Base-by-base conservation (phyloP, 345 rosid genomes). In the Populus euphratica region DNA sequence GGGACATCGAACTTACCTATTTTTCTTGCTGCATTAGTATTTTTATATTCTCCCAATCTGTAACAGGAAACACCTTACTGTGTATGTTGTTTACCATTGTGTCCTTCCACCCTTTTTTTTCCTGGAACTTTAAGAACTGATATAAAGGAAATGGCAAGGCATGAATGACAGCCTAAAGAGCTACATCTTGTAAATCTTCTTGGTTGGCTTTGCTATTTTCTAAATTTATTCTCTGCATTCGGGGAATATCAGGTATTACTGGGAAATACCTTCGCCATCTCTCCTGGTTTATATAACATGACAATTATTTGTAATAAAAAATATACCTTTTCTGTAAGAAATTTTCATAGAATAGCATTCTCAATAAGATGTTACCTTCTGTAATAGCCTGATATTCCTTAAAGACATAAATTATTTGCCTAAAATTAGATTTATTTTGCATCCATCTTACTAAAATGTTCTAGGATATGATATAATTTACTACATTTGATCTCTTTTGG, bases 331-430 rank as follows among this genome's bases (percentile, higher is more conserved):
- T n/a, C 63, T 56, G 63, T 56, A 56, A 56, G 63, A 56, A n/a
- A 12, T n/a, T 56, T 2, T 56, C 63, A 56, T n/a, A n/a, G 11
- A 23, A 59, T 59, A 3, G 4, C 17, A 59, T 14, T 12, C 59
- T 52, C 29, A 59, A 59, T 59, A 20, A 65, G 70, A 64, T 21
- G 2, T 20, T 50, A 70, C 43, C 70, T 71, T 77, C 43, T 77
- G 49, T 71, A 35, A 54, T 69, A 56, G 39, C 25, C 25, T 59
- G 64, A 23, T n/a, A 59, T 59, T n/a, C 10, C 64, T 59, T 59
- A 10, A 54, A 54, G 11, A 21, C 9, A 7, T n/a, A 21, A 21
- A 25, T 13, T 10, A n/a, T 59, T 59, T 59, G 64, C 64, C 29
- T 23, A 23, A 59, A 59, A 9, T n/a, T 59, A 4, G 64, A n/a